phyloP scores from a whole-genome alignment of 148 eudicot species.

The Fallopia convolvulus region DNA sequence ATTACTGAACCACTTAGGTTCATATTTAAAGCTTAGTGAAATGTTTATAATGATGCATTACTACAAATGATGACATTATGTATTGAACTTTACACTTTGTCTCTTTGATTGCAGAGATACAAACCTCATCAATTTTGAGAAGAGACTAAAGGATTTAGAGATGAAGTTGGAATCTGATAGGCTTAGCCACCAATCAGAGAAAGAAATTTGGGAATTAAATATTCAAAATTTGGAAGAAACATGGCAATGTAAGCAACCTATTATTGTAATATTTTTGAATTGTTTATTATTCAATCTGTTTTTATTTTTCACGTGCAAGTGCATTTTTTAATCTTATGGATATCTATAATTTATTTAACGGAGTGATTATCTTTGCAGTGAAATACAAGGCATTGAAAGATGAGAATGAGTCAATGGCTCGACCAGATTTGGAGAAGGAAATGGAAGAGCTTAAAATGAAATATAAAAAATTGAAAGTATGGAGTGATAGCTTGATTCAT shows the following conservation, averaged over 20 bases:
- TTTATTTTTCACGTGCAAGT: constrained; percentile 1
- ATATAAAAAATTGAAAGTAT: constrained; percentile 64
- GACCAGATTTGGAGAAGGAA: constrained; percentile 49
- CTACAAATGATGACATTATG: background rate
- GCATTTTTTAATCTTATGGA: background rate
- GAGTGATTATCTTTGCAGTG: constrained; percentile 33
- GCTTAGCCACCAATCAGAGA: constrained; percentile 45
- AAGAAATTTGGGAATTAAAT: constrained; percentile 65
- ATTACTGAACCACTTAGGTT: background rate
- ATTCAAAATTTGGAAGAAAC: constrained; percentile 80
- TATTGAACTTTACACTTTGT: background rate
- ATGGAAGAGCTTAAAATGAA: constrained; percentile 47
- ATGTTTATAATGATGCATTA: background rate
- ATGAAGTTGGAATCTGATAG: constrained; percentile 59
- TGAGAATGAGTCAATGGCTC: constrained; percentile 43
- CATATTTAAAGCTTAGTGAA: background rate
- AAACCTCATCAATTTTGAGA: constrained; percentile 51
- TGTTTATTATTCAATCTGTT: background rate
- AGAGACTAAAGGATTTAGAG: constrained; percentile 63
- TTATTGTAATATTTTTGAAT: background rate
- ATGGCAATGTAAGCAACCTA: constrained; percentile 58
- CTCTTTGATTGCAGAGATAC: constrained; percentile 49
- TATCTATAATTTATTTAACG: background rate
- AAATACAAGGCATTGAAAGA: constrained; percentile 64
- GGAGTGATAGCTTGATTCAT: background rate